These are phyloP conservation scores for Coelastrella sp. DNA, from an alignment of 139 green algal genomes.

Conservation along the genomic window DNA sequence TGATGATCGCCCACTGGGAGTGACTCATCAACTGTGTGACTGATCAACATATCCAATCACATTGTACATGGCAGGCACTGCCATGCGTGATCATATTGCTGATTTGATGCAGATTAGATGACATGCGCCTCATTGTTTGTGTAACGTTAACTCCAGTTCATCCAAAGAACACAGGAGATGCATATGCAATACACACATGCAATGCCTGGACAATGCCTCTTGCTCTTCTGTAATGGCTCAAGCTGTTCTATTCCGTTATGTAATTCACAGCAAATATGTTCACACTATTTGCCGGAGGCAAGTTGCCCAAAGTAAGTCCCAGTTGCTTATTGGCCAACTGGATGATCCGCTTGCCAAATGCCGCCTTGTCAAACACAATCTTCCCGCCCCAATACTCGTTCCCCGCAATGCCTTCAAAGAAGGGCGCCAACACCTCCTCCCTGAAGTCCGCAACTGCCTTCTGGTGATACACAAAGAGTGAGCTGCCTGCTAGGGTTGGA, in stretches of 20 bases:
- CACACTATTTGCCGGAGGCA: not conserved
- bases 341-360: not conserved
- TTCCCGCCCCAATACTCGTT: not conserved
- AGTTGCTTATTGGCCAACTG: not conserved
- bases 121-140: too few relatives aligned
- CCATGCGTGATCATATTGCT: too few relatives aligned
- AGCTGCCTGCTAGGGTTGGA: not conserved
- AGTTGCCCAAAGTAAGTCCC: constrained; percentile 15
- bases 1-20: too few relatives aligned
- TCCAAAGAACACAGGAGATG: too few relatives aligned
- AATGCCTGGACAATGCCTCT: too few relatives aligned
- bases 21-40: too few relatives aligned
- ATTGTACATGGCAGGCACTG: too few relatives aligned
- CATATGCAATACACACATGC: too few relatives aligned
- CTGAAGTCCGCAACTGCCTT: constrained; percentile 23
- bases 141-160: too few relatives aligned
- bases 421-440: constrained; percentile 14
- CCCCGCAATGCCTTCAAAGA: constrained; percentile 11
- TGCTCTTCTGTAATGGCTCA: too few relatives aligned
- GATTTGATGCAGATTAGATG: too few relatives aligned
- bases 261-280: constrained; percentile 1
- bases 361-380: not conserved
- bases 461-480: constrained; percentile 38
- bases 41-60: too few relatives aligned
- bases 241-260: not conserved